Conservation (phyloP, 1,139 yeast species). For the Hansenula anomala region DNA sequence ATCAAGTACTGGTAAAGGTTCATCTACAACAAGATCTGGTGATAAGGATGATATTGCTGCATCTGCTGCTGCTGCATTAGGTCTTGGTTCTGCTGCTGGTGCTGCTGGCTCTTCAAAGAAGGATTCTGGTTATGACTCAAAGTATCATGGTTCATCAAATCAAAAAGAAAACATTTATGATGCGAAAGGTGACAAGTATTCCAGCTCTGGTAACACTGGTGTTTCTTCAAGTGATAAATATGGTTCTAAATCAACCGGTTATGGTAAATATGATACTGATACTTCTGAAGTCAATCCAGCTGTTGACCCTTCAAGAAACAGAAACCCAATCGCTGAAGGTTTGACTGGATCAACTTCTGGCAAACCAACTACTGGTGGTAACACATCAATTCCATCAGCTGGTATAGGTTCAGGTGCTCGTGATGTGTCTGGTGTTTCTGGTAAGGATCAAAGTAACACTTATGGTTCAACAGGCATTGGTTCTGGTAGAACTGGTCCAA, state of each 20-base stretch:
- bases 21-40: conserved; percentile 6
- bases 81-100: conserved; percentile 2
- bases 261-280: neutral
- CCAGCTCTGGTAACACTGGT: neutral
- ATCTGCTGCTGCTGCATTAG: conserved; percentile 10
- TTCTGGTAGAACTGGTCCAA: neutral
- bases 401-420: neutral
- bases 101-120: conserved; percentile 1
- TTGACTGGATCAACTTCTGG: neutral
- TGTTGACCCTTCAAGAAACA: conserved; percentile 9
- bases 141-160: neutral
- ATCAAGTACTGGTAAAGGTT: conserved; percentile 10
- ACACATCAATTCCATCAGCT: neutral
- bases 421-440: conserved; percentile 1
- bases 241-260: neutral
- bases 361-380: conserved; percentile 4
- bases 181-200: neutral
- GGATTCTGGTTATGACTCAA: neutral
- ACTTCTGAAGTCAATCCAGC: neutral
- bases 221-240: too few species aligned
- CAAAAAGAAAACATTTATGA: neutral
- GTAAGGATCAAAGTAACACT: neutral
- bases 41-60: conserved; percentile 7
- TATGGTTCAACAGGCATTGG: neutral
- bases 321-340: conserved; percentile 12